A percentile compares a stretch with the other conserved stretches of the same genome.
These are phyloP conservation scores for Rhynchosporium graminicola DNA, from an alignment of 2,329 filamentous ascomycete genomes.

Conservation along the genomic window DNA sequence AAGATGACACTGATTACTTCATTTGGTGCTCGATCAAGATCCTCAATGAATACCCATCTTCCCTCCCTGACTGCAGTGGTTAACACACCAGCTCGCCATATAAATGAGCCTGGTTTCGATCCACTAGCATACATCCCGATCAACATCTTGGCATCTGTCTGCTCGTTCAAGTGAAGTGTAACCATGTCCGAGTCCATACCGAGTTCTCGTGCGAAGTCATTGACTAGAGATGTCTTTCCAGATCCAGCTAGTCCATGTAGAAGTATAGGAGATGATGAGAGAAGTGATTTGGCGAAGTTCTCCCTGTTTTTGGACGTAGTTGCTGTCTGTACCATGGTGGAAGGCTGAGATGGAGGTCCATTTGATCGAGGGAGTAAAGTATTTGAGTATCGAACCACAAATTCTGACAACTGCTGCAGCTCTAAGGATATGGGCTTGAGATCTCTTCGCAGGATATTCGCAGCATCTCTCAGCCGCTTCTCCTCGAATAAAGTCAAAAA, in stretches of 20 bases:
- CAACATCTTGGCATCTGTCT: conserved; percentile 96
- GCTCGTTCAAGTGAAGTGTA: conserved; percentile 94
- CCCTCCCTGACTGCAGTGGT: conserved; percentile 94
- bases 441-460: conserved; percentile 15
- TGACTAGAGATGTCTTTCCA: conserved; percentile 86
- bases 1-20: conserved; percentile 93
- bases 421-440: conserved; percentile 11
- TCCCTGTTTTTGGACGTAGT: conserved; percentile 75
- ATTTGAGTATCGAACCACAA: conserved; percentile 65
- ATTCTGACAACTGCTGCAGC: conserved; percentile 53
- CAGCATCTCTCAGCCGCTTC: conserved; percentile 34
- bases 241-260: conserved; percentile 81
- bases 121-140: conserved; percentile 93
- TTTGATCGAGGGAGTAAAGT: conserved; percentile 67
- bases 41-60: conserved; percentile 95
- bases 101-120: conserved; percentile 82
- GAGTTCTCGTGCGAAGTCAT: conserved; percentile 77
- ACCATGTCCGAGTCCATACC: conserved; percentile 82
- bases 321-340: conserved; percentile 65
- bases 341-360: conserved; percentile 49
- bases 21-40: conserved; percentile 90
- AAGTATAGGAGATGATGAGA: conserved; percentile 70
- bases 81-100: conserved; percentile 88
- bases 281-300: conserved; percentile 66
- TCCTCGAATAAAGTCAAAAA: conserved; percentile 66